A percentile compares a stretch with the other conserved stretches of the same genome.
Evolutionary conservation across 2,329 filamentous ascomycete genomes (phyloP).

Genomic region (Colletotrichum caudatum): DNA sequence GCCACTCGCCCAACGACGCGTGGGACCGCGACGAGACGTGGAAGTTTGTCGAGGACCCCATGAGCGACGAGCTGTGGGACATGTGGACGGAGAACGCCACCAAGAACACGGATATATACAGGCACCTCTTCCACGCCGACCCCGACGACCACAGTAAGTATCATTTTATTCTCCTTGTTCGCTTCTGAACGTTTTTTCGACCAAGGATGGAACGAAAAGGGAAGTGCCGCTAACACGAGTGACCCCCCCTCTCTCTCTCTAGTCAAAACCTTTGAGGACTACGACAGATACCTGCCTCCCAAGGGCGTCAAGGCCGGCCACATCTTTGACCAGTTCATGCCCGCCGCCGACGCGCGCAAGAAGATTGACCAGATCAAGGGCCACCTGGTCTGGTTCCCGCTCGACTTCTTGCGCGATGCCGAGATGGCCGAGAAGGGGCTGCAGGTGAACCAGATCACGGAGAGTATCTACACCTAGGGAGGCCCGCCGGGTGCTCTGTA

Average conservation of each 20-base stretch:
- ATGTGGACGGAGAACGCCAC: constrained; percentile 78
- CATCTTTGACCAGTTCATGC: constrained; percentile 83
- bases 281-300: constrained; percentile 80
- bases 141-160: constrained; percentile 79
- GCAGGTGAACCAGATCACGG: constrained; percentile 86
- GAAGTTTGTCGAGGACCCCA: constrained; percentile 77
- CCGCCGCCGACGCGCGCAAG: constrained; percentile 76
- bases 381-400: constrained; percentile 95
- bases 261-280: constrained; percentile 91
- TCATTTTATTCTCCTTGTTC: constrained; percentile 46
- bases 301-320: constrained; percentile 84
- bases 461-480: constrained; percentile 83
- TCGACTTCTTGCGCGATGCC: constrained; percentile 85
- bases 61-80: constrained; percentile 74
- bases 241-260: background rate
- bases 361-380: constrained; percentile 83
- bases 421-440: constrained; percentile 91
- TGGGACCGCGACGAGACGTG: constrained; percentile 70
- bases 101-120: constrained; percentile 79
- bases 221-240: constrained; percentile 36
- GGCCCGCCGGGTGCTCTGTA: background rate
- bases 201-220: background rate
- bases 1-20: constrained; percentile 74
- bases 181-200: background rate
- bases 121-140: constrained; percentile 87